Evolutionary conservation across 164 flowering plant species (phyloP).

Genomic region (Nymphaea colorata): DNA sequence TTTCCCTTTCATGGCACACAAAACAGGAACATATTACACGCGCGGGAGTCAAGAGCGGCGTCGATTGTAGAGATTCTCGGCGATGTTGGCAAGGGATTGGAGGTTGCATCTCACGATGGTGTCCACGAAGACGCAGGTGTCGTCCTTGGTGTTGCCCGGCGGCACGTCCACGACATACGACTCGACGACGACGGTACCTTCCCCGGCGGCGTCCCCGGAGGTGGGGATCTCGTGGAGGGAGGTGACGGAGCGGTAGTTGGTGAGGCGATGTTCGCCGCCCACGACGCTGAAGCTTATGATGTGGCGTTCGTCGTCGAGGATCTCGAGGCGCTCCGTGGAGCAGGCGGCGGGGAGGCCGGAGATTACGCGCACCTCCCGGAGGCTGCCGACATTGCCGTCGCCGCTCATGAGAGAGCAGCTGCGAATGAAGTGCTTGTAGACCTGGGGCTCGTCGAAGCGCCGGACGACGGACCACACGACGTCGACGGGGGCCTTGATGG

Average conservation of each 20-base stretch:
- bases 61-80: conserved; percentile 18
- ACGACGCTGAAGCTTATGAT: conserved; percentile 73
- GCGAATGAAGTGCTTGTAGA: conserved; percentile 67
- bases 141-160: conserved; percentile 59
- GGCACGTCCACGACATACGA: conserved; percentile 79
- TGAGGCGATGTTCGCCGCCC: conserved; percentile 72
- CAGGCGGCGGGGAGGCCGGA: conserved; percentile 68
- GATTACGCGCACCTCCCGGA: conserved; percentile 53
- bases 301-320: conserved; percentile 76
- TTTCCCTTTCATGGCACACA: no score
- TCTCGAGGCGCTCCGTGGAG: conserved; percentile 72
- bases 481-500: conserved; percentile 50
- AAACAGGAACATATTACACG: no score
- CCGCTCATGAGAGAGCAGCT: conserved; percentile 59
- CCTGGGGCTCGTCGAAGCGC: conserved; percentile 76
- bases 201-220: conserved; percentile 8
- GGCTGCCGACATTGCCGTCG: conserved; percentile 48
- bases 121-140: conserved; percentile 60
- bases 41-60: background rate
- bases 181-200: conserved; percentile 58
- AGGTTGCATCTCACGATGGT: conserved; percentile 72
- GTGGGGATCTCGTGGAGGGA: conserved; percentile 34
- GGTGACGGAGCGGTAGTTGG: conserved; percentile 63
- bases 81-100: conserved; percentile 55
- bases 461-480: conserved; percentile 83